Evolutionary conservation across 495 filamentous ascomycete genomes (phyloP).

Genomic region (Acidiella bohemica): DNA sequence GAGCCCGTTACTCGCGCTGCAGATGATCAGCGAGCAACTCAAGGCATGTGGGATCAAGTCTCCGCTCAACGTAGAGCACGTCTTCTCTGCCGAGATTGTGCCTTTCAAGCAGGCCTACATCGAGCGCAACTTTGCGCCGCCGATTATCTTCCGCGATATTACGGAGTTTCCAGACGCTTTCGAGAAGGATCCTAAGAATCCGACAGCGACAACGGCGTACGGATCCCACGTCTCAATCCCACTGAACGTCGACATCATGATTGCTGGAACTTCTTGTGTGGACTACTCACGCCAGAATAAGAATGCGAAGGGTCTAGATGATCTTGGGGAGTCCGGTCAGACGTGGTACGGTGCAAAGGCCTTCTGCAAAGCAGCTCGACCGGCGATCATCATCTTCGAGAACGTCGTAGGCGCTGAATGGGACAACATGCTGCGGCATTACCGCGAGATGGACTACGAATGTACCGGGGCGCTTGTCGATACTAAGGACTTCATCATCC

Average conservation of each 20-base stretch:
- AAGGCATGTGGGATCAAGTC: constrained; percentile 3
- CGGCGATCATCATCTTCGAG: constrained; percentile 58
- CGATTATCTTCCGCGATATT: constrained; percentile 56
- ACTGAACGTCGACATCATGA: constrained; percentile 47
- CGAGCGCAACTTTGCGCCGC: constrained; percentile 53
- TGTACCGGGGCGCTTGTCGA: constrained; percentile 39
- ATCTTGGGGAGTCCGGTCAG: constrained; percentile 51
- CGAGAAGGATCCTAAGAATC: constrained; percentile 25
- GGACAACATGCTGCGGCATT: constrained; percentile 36
- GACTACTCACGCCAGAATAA: constrained; percentile 53
- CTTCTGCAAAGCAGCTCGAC: constrained; percentile 42
- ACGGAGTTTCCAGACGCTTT: constrained; percentile 38
- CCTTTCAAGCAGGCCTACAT: constrained; percentile 72
- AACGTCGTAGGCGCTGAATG: constrained; percentile 58
- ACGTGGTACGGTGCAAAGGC: constrained; percentile 53
- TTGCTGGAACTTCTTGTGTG: constrained; percentile 67
- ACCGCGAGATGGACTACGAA: constrained; percentile 39
- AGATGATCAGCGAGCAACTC: constrained; percentile 34
- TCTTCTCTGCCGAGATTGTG: constrained; percentile 70
- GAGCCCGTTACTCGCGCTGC: constrained; percentile 55
- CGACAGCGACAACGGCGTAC: constrained; percentile 47
- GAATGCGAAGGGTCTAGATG: constrained; percentile 34
- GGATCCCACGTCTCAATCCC: constrained; percentile 49
- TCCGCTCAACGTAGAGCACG: constrained; percentile 43
- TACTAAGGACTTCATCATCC: constrained; percentile 65